These are phyloP conservation scores for Chlorencoelia australis DNA, from an alignment of 2,329 filamentous ascomycete genomes.

Conservation along the genomic window DNA sequence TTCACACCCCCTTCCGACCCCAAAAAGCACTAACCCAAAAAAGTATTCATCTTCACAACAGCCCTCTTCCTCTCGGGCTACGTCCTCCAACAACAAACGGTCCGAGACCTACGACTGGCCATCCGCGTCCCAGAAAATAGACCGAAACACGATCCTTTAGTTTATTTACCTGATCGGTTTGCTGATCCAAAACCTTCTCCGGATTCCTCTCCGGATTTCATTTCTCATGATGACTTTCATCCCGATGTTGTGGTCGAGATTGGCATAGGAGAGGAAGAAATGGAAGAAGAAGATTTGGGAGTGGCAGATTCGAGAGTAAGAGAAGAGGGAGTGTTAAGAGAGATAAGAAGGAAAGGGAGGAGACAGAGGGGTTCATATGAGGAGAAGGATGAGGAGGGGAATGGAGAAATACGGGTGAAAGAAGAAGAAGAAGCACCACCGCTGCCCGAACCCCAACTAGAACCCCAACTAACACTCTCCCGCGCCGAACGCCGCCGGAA, in stretches of 20 bases:
- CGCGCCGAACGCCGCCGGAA: constrained; percentile 36
- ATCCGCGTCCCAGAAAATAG: constrained; percentile 34
- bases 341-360: background rate
- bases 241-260: no score
- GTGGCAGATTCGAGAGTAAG: background rate
- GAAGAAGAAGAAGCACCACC: background rate
- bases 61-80: constrained; percentile 85
- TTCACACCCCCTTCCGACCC: background rate
- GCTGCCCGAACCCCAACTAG: background rate
- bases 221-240: no score
- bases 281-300: background rate
- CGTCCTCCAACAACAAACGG: constrained; percentile 75
- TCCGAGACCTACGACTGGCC: constrained; percentile 64
- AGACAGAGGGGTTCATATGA: no score
- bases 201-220: no score
- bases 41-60: constrained; percentile 67
- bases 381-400: no score
- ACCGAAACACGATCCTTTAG: constrained; percentile 8
- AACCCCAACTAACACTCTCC: constrained; percentile 10
- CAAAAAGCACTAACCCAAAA: constrained; percentile 5
- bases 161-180: constrained; percentile 13
- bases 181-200: no score
- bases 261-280: background rate
- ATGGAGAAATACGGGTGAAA: background rate
- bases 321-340: background rate